Evolutionary conservation across 2,329 filamentous ascomycete species (phyloP).

Genomic region (Bipolaris gigantea): DNA sequence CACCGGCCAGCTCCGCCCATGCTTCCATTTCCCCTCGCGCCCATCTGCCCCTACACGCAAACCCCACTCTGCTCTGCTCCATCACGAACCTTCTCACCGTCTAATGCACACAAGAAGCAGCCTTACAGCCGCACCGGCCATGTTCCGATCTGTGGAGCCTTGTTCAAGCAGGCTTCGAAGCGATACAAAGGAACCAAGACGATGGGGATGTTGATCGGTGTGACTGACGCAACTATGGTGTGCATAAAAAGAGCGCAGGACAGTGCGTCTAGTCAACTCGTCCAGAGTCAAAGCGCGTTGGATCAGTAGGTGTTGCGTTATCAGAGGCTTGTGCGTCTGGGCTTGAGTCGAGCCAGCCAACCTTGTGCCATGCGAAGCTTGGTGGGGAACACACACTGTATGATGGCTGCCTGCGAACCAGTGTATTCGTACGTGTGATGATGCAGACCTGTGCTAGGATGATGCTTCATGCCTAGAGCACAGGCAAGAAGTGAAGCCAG

Average conservation of each 20-base stretch:
- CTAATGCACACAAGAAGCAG: not conserved
- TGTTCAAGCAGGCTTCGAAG: not conserved
- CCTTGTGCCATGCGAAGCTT: not conserved
- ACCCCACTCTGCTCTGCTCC: not conserved
- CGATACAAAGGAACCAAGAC: not conserved
- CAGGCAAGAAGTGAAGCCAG: not conserved
- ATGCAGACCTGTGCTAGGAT: not conserved
- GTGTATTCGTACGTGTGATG: not conserved
- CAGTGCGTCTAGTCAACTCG: not conserved
- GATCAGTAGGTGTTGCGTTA: not conserved
- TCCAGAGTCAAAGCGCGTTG: not conserved
- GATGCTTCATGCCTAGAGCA: not conserved
- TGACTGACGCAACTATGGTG: conserved; percentile 2
- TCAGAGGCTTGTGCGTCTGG: not conserved
- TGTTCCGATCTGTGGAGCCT: not conserved
- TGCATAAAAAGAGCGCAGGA: not conserved
- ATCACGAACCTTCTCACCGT: conserved; percentile 1
- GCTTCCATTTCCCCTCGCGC: not conserved
- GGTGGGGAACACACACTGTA: not conserved
- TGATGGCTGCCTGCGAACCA: not conserved
- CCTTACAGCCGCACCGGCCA: not conserved
- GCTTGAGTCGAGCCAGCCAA: not conserved
- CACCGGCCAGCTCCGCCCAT: not conserved
- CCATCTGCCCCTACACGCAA: not conserved
- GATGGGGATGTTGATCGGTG: not conserved